Evolutionary conservation across 2,329 filamentous ascomycete species (phyloP).

Genomic region (Chrysosphaeria jannelii): DNA sequence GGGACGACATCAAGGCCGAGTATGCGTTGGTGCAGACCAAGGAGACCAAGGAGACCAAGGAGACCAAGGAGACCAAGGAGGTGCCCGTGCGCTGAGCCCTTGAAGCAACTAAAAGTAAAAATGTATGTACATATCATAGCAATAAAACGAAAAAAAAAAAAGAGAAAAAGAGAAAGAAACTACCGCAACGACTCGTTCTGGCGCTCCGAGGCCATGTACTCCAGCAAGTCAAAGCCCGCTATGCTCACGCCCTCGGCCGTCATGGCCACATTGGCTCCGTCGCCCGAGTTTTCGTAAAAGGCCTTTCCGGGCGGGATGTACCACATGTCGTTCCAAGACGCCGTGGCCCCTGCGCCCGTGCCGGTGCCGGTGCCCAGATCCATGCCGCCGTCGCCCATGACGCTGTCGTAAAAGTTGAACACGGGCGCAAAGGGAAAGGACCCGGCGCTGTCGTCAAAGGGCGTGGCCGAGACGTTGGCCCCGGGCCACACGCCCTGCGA

Average conservation of each 20-base stretch:
- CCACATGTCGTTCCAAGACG: slow-evolving; percentile 31
- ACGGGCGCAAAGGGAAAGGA: slow-evolving; percentile 22
- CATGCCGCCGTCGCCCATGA: slow-evolving; percentile 9
- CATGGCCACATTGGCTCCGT: slow-evolving; percentile 30
- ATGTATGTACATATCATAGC: not conserved
- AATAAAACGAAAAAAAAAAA: not conserved
- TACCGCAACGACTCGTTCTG: not conserved
- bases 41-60: too few relatives aligned
- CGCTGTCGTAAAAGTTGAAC: slow-evolving; percentile 14
- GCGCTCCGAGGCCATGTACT: slow-evolving; percentile 27
- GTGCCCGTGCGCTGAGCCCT: too few relatives aligned
- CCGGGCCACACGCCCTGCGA: not conserved
- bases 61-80: too few relatives aligned
- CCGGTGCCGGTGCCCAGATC: slow-evolving; percentile 9
- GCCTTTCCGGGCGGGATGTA: slow-evolving; percentile 31
- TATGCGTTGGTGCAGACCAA: too few relatives aligned
- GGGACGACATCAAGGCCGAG: slow-evolving; percentile 48
- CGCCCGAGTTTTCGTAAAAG: slow-evolving; percentile 33
- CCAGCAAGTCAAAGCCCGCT: slow-evolving; percentile 32
- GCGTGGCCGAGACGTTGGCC: slow-evolving; percentile 28
- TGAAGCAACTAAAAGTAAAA: not conserved
- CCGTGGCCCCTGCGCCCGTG: slow-evolving; percentile 14
- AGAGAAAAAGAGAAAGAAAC: not conserved
- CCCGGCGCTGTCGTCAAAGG: slow-evolving; percentile 24
- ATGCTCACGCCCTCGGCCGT: slow-evolving; percentile 37